Base-by-base conservation (phyloP, 2,329 filamentous ascomycete species). In the Geosmithia morbida region DNA sequence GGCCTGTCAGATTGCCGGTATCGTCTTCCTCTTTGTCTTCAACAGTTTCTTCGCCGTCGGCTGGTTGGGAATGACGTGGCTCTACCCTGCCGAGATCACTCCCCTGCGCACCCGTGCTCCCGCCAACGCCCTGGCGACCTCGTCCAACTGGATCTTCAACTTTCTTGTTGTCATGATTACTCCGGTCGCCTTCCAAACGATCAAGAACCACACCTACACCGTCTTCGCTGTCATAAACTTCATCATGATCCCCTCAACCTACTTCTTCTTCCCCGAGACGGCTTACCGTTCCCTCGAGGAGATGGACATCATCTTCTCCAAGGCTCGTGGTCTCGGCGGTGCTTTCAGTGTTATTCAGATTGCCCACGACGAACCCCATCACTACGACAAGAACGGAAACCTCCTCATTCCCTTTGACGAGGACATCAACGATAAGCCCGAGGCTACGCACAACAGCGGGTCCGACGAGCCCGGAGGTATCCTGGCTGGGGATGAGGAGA, bases 161-260 rank as follows among this genome's bases (percentile, higher is more conserved):
- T 79, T 79, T 56, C 57, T 78, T 53, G 63, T 81, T 22, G 77
- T 81, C 47, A 79, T 80, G 71, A 72, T 81, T 51, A 80, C 77
- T 0, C 77, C 77, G 0, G 64, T 79, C 2, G 68, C 74, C 1
- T 77, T 81, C 51, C 62, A 70, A 48, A 74, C 63, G 48, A 82
- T 83, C 51, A 59, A 63, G 16, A 74, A 76, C 62, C 66, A 76
- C 54, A 81, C 78, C 0, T 82, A 83, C 59, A 74, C 77, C 55
- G 75, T 84, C 53, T 84, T 83, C 55, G 79, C 79, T 11, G 70
- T 79, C 43, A 79, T 83, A 63, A 82, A 82, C 57, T 70, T 72
- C 52, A 65, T 73, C 53, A 78, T 79, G 57, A 67, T 79, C 0
- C 75, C 76, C 0, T 65, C 62, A 2, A 66, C 77, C 20, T 80